phyloP scores from a whole-genome alignment of 106 monocot species.

The Dioscorea alata region DNA sequence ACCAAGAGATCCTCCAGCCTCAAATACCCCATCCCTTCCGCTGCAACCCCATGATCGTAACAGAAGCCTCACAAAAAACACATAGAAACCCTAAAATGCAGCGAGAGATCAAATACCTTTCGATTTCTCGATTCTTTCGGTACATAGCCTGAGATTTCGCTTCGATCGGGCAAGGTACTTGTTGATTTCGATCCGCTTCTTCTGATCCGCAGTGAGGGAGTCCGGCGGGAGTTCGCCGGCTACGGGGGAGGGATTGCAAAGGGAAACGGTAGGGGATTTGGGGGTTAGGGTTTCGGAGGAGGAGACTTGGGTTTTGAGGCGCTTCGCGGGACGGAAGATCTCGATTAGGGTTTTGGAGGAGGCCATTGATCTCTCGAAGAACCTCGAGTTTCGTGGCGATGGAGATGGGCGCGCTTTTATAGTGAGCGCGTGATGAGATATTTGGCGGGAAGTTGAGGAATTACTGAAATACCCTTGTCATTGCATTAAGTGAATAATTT shows the following conservation, averaged over 20 bases:
- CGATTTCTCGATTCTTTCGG: conserved; percentile 43
- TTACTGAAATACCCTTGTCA: no score
- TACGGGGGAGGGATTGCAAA: not conserved
- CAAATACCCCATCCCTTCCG: conserved; percentile 25
- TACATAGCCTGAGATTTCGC: conserved; percentile 53
- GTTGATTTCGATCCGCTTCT: conserved; percentile 51
- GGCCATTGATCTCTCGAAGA: conserved; percentile 15
- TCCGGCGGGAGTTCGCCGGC: not conserved
- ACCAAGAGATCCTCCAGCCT: conserved; percentile 93
- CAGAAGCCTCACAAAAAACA: not conserved
- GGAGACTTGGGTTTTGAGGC: conserved; percentile 35
- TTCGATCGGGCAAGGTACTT: conserved; percentile 55
- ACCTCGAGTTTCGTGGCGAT: no score
- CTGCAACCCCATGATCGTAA: conserved; percentile 10
- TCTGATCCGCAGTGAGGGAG: conserved; percentile 42
- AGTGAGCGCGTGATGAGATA: no score
- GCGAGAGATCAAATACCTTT: conserved; percentile 29
- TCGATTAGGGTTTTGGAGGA: conserved; percentile 53
- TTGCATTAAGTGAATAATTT: no score
- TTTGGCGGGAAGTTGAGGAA: no score
- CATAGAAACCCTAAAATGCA: not conserved
- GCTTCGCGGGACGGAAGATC: conserved; percentile 60
- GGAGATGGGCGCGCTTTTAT: no score
- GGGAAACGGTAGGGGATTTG: conserved; percentile 34
- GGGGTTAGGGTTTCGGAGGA: conserved; percentile 20